A percentile compares a stretch with the other conserved stretches of the same genome.
phyloP scores from a whole-genome alignment of 768 basidiomycete genomes.

The Kwoniella newhampshirensis region DNA sequence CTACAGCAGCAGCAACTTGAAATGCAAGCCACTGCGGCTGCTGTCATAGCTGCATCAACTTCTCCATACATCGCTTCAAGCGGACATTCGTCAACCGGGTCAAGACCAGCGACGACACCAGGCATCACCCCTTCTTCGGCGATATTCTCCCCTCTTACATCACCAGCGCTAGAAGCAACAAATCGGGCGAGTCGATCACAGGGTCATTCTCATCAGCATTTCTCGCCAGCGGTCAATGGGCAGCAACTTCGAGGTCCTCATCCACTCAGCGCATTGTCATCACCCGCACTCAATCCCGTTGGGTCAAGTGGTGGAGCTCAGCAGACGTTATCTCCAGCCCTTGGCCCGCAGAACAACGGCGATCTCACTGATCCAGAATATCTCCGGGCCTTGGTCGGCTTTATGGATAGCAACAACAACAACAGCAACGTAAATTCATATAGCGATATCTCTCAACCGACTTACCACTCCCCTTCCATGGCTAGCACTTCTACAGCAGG shows the following conservation, averaged over 20 bases:
- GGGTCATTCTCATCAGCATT: constrained; percentile 20
- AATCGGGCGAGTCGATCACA: constrained; percentile 11
- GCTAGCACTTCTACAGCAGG: constrained; percentile 12
- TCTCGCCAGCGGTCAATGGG: constrained; percentile 19
- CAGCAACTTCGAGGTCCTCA: constrained; percentile 31
- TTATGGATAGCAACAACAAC: constrained; percentile 23
- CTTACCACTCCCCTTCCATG: constrained; percentile 13
- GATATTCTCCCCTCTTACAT: constrained; percentile 55
- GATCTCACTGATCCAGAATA: constrained; percentile 43
- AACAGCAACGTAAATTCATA: not conserved
- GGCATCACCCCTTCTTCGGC: constrained; percentile 42
- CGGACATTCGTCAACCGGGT: constrained; percentile 56
- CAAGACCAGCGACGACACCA: constrained; percentile 38
- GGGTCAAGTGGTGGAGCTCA: constrained; percentile 43
- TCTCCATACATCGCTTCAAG: constrained; percentile 56
- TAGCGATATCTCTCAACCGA: constrained; percentile 9
- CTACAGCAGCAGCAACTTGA: constrained; percentile 45
- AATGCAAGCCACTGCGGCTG: constrained; percentile 51
- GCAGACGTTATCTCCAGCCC: constrained; percentile 49
- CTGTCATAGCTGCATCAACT: constrained; percentile 54
- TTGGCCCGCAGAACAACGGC: constrained; percentile 33
- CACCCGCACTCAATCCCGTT: constrained; percentile 45
- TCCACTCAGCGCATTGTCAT: constrained; percentile 37
- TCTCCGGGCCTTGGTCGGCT: constrained; percentile 34
- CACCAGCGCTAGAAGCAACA: constrained; percentile 53